phyloP scores from a whole-genome alignment of 83 land plant species.

The Picea engelmannii region DNA sequence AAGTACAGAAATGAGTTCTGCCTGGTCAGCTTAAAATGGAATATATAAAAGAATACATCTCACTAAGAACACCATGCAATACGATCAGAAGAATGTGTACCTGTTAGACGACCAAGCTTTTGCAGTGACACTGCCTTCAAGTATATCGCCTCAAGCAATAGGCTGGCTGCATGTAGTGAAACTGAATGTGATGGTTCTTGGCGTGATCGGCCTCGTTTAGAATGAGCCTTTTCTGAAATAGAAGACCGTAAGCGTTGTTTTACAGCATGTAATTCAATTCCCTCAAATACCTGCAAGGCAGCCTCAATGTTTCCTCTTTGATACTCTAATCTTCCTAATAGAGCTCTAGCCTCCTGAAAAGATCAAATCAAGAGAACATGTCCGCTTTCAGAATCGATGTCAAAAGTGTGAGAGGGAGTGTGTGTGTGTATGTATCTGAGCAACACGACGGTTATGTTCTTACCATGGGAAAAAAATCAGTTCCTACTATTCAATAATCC shows the following conservation, averaged over 20 bases:
- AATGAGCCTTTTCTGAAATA: slow-evolving; percentile 41
- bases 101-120: slow-evolving; percentile 78
- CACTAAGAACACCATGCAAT: background rate
- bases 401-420: background rate
- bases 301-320: slow-evolving; percentile 95
- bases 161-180: slow-evolving; percentile 76
- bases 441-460: background rate
- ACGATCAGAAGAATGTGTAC: slow-evolving; percentile 33
- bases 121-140: slow-evolving; percentile 86
- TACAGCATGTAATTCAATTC: slow-evolving; percentile 81
- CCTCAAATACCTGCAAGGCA: slow-evolving; percentile 90
- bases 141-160: slow-evolving; percentile 95
- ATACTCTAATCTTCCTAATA: slow-evolving; percentile 91
- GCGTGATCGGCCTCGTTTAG: slow-evolving; percentile 45
- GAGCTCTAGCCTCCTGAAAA: slow-evolving; percentile 89
- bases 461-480: background rate
- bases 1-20: background rate
- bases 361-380: background rate
- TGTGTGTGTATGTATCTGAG: background rate
- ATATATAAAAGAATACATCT: background rate
- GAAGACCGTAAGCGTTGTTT: slow-evolving; percentile 68
- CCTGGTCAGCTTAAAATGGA: background rate
- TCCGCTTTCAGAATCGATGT: background rate
- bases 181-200: slow-evolving; percentile 39
- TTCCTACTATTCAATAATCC: background rate